Base-by-base conservation (phyloP, 805 yeast species). In the Nakazawaea sp. region DNA sequence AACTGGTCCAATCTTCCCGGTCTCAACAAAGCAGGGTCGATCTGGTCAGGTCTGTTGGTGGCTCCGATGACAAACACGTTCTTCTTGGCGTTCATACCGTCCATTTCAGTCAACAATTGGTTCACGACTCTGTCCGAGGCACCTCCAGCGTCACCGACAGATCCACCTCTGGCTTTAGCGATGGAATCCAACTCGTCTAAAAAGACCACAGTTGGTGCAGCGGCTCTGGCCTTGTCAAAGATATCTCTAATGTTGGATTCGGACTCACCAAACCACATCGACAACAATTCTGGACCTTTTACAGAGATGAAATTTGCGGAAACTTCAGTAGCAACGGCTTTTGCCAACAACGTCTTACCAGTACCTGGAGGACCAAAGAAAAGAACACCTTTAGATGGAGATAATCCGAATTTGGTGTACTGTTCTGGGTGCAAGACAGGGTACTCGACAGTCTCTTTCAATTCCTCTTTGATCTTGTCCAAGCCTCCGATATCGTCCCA, bases 311-410 rank as follows among this genome's bases (percentile, higher is more conserved):
- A 92, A 64, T 92, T 92, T 25, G 98, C 99, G 45, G 96, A 85
- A 27, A 92, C 97, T 63, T 92, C 98, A 33, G 97, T 92, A 33
- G 99, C 99, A 51, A 92, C 97, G 38, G 99, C 99, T 68, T 92
- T 92, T 32, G 98, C 98, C 54, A 92, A 73, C 56, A 92, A 69
- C 4, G 99, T 92, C 70, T 92, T 92, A 88, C 98, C 98, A 43
- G 97, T 92, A 84, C 99, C 99, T 43, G 99, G 99, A 37, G 99
- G 99, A 52, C 99, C 99, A 61, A 84, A 92, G 73, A 92, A 92
- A 60, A 92, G 72, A 49, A 92, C 98, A 70, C 99, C 99, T 67
- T 90, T 89, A 28, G 98, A 81, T 38, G 99, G 98, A 8, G 97
- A 80, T 60, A 92, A 76, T 47, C 99, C 99, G 58, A 92, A 92